Base-by-base conservation (phyloP, 2,329 filamentous ascomycete species). In the Pseudocercospora ulei region DNA sequence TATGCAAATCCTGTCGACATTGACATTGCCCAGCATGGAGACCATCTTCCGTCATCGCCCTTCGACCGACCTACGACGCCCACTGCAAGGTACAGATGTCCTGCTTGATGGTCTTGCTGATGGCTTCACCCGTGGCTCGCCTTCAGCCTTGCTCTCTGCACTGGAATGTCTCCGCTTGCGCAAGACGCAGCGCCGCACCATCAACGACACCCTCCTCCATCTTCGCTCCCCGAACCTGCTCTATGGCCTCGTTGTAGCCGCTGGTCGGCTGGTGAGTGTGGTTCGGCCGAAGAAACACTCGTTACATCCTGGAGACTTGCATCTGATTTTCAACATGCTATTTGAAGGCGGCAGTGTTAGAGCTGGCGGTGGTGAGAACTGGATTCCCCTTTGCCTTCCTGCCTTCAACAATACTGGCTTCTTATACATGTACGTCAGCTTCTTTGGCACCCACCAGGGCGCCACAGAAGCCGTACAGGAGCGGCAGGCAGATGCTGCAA, bases 361-460 rank as follows among this genome's bases (percentile, higher is more conserved):
- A 58, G 81, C 85, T 12, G 87, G 83, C 4, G 86, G 76, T n/a
- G 90, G 88, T 18, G 90, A 98, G 62, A 95, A 88, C 54, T 98
- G 90, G 90, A 88, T 96, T 31, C 90, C 90, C 0, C 71, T 98
- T 4, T 98, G 90, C 55, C 72, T 98, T 2, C 92, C 90, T 0
- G 88, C 87, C 3, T 98, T 98, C 66, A 98, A 98, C 65, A 96
- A 85, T 60, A 82, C 79, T 35, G 92, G 90, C 16, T 98, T 93
- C 58, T 71, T 98, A 1, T 95, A 98, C 66, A 96, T 98, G 86
- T 98, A 96, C 57, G 90, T 98, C 58, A 94, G 84, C 67, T 98
- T 96, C 60, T 74, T 98, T 46, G 78, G 84, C 51, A 69, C 75
- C 23, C 70, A 27, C 62, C 69, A 14, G 67, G 37, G 24, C 25